Evolutionary conservation across 2,329 filamentous ascomycete genomes (phyloP).

Genomic region (Neofusicoccum parvum): DNA sequence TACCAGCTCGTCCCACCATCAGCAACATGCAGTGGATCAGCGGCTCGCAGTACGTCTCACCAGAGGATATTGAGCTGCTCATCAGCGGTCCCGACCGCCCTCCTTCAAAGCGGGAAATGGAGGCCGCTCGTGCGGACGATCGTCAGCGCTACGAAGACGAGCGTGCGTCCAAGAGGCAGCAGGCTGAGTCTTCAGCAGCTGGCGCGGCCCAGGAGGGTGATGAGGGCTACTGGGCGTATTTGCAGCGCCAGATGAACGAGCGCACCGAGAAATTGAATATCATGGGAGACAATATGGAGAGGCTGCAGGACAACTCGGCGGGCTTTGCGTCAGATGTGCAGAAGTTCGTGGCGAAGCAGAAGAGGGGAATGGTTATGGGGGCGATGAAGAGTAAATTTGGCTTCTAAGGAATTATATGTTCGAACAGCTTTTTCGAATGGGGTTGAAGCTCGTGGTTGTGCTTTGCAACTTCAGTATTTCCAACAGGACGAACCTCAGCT

Average conservation of each 20-base stretch:
- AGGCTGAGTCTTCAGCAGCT: slow-evolving; percentile 22
- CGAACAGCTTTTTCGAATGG: no score
- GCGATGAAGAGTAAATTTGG: slow-evolving; percentile 27
- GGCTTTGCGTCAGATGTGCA: slow-evolving; percentile 86
- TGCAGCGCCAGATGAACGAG: slow-evolving; percentile 85
- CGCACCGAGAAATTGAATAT: slow-evolving; percentile 83
- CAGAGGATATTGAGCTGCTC: slow-evolving; percentile 83
- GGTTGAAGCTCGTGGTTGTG: no score
- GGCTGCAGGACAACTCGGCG: slow-evolving; percentile 75
- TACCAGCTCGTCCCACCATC: slow-evolving; percentile 86
- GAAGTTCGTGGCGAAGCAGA: slow-evolving; percentile 85
- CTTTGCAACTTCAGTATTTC: no score
- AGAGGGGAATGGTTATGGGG: slow-evolving; percentile 79
- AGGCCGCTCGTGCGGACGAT: slow-evolving; percentile 75
- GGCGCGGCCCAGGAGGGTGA: slow-evolving; percentile 26
- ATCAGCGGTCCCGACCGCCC: slow-evolving; percentile 89
- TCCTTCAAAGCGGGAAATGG: slow-evolving; percentile 83
- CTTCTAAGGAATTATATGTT: not conserved
- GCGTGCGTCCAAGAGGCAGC: slow-evolving; percentile 40
- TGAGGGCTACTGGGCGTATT: slow-evolving; percentile 74
- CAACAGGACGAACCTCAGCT: no score
- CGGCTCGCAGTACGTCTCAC: slow-evolving; percentile 87
- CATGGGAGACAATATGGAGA: slow-evolving; percentile 83
- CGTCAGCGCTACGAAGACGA: slow-evolving; percentile 51
- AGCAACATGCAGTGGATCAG: slow-evolving; percentile 96